Conservation (phyloP, 768 basidiomycete genomes). For the Kwoniella sp. region DNA sequence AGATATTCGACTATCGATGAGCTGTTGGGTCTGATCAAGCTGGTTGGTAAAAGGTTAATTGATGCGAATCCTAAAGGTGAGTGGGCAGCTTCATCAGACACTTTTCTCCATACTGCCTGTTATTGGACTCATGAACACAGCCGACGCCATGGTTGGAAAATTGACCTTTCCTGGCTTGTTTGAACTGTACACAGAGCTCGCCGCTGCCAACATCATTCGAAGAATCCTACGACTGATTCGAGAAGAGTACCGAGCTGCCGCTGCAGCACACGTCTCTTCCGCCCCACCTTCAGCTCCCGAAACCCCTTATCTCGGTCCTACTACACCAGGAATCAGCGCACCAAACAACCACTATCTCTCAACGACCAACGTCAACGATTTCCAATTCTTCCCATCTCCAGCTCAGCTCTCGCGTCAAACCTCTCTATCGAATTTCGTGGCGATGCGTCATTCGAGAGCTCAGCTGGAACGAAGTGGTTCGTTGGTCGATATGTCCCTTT, state of each 20-base stretch:
- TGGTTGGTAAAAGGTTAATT: conserved; percentile 75
- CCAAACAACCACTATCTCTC: conserved; percentile 49
- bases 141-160: too few relatives aligned
- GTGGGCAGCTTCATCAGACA: too few relatives aligned
- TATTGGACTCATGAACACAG: too few relatives aligned
- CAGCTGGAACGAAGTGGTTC: conserved; percentile 49
- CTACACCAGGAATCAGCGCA: conserved; percentile 51
- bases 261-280: conserved; percentile 57
- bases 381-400: conserved; percentile 26
- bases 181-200: conserved; percentile 76
- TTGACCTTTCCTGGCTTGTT: neutral
- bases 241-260: conserved; percentile 89
- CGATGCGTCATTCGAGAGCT: conserved; percentile 52
- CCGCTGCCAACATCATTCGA: conserved; percentile 90
- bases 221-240: conserved; percentile 90
- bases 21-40: conserved; percentile 73
- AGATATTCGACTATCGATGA: conserved; percentile 85
- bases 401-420: conserved; percentile 31
- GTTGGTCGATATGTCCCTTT: conserved; percentile 31
- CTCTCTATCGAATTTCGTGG: conserved; percentile 51
- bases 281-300: conserved; percentile 41
- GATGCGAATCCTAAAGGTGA: conserved; percentile 95
- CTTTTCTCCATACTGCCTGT: neutral
- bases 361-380: conserved; percentile 21
- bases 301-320: conserved; percentile 48